A percentile compares a stretch with the other conserved stretches of the same genome.
Evolutionary conservation across 1,139 yeast genomes (phyloP).

Genomic region (Pneumocystis carinii): DNA sequence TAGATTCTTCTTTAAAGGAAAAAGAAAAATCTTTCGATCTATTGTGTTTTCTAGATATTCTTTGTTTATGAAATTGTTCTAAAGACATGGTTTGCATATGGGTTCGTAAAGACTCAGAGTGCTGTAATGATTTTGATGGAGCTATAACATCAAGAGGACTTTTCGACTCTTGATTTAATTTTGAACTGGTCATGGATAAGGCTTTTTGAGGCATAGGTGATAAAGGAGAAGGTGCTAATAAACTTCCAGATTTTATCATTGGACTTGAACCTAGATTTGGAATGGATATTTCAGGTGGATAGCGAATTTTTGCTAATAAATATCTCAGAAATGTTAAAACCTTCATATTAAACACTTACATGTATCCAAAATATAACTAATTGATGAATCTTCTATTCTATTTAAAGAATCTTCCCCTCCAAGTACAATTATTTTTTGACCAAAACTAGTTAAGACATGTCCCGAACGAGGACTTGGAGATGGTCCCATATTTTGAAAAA

Average conservation of each 20-base stretch:
- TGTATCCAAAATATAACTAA: constrained; percentile 30
- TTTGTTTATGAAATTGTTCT: neutral
- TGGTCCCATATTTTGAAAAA: constrained; percentile 39
- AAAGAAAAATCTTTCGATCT: neutral
- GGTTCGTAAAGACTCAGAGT: neutral
- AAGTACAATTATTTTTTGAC: constrained; percentile 63
- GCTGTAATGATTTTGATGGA: neutral
- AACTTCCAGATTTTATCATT: constrained; percentile 1
- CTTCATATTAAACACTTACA: constrained; percentile 15
- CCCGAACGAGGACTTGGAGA: constrained; percentile 85
- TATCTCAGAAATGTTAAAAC: neutral
- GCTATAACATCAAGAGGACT: neutral
- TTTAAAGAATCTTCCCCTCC: constrained; percentile 42
- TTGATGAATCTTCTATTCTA: constrained; percentile 19
- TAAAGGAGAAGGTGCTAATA: constrained; percentile 6
- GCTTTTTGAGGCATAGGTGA: constrained; percentile 2
- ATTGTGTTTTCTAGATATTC: neutral
- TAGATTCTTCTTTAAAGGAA: neutral
- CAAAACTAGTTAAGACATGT: constrained; percentile 71
- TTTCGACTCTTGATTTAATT: neutral
- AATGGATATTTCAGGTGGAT: constrained; percentile 14
- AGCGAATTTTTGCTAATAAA: constrained; percentile 12
- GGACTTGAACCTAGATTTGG: neutral
- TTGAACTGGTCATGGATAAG: constrained; percentile 1
- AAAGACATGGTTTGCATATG: neutral